Base-by-base conservation (phyloP, 2,329 filamentous ascomycete species). In the Xylariaceae sp. region DNA sequence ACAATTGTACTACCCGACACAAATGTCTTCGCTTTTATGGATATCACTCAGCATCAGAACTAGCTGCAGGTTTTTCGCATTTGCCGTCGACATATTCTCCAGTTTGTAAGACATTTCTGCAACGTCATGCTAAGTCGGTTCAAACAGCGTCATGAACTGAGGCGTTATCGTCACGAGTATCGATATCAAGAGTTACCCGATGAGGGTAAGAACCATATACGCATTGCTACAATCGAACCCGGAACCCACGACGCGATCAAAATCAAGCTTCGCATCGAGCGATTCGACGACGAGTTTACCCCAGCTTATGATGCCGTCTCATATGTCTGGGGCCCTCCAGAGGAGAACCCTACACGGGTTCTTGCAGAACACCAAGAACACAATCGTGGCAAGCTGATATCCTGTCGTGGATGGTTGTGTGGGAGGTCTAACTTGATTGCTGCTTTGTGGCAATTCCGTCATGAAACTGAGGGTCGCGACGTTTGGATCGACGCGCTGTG, bases 401-500 rank as follows among this genome's bases (percentile, higher is more conserved):
- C 17, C 18, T 19, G 18, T 18, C 40, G 18, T 12, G 40, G 17
- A 12, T 42, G 17, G 14, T 12, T 42, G 18, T 3, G 18, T 17
- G 40, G 6, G 11, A 42, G 40, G 40, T 42, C 40, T 3, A 42
- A 42, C 40, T 18, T 42, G 11, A 3, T 19, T 17, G 6, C 40
- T 16, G 40, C 40, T 17, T 19, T 42, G 17, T 5, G 18, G 5
- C 40, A 42, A 5, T 18, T 42, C 11, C 40, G 40, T 14, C 31
- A 48, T 5, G 46, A 14, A 36, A 12, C 43, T 13, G 42, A 42
- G 7, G 34, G 42, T 38, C 28, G 45, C 16, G 47, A 51, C 31
- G 48, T 54, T 42, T 51, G 45, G 48, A 42, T 51, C 42, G 48
- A 51, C 31, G 44, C 48, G 2, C 48, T 51, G 10, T 51, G 45